Conservation (phyloP, 352 stramenopile species). For the Pseudoperonospora humuli region DNA sequence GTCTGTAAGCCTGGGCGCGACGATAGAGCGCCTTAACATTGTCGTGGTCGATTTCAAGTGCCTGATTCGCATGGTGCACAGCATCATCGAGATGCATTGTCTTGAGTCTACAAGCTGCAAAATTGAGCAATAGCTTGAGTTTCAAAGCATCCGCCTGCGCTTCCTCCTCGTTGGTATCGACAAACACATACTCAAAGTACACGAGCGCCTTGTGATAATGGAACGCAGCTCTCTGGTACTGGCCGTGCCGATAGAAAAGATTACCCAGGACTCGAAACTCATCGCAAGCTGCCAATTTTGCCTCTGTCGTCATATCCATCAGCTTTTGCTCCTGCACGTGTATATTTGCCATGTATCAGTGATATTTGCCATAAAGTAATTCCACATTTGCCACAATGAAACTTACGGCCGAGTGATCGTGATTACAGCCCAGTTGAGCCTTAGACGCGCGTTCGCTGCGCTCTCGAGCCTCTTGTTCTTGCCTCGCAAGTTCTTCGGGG, state of each 20-base stretch:
- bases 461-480: constrained; percentile 53
- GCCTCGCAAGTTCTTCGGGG: constrained; percentile 60
- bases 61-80: constrained; percentile 53
- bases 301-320: constrained; percentile 74
- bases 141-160: constrained; percentile 39
- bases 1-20: constrained; percentile 49
- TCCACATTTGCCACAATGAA: not conserved
- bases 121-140: constrained; percentile 64
- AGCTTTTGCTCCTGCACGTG: constrained; percentile 58
- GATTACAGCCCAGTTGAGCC: constrained; percentile 57
- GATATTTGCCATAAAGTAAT: constrained; percentile 1
- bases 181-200: constrained; percentile 85
- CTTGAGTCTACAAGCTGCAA: constrained; percentile 63
- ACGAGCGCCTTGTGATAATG: constrained; percentile 79
- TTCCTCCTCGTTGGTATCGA: constrained; percentile 53
- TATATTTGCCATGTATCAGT: constrained; percentile 2
- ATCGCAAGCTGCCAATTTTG: constrained; percentile 58
- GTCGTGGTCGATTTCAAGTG: constrained; percentile 40
- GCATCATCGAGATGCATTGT: constrained; percentile 64
- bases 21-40: constrained; percentile 68
- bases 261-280: constrained; percentile 65
- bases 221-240: constrained; percentile 73
- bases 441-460: constrained; percentile 47
- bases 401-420: constrained; percentile 72
- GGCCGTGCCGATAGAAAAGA: constrained; percentile 65